A percentile compares a stretch with the other conserved stretches of the same genome.
Conservation (phyloP, 1,284 basidiomycete genomes). For the Tranzscheliella williamsii region DNA sequence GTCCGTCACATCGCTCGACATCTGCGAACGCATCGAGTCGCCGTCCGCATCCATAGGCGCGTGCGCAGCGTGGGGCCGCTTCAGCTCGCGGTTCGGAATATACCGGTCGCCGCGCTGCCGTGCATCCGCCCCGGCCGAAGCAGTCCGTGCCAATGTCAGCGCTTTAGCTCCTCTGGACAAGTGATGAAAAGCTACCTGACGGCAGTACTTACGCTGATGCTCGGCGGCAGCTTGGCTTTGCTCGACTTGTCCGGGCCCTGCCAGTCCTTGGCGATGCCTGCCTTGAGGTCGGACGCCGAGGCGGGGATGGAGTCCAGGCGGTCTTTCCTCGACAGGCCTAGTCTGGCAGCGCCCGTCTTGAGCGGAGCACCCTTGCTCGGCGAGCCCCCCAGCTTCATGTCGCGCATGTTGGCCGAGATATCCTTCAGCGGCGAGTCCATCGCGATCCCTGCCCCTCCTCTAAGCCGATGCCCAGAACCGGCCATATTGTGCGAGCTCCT, state of each 20-base stretch:
- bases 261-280: constrained; percentile 50
- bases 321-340: constrained; percentile 31
- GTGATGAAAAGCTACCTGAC: too few relatives aligned
- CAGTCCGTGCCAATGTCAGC: not conserved
- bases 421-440: constrained; percentile 48
- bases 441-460: not conserved
- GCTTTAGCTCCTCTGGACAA: not conserved
- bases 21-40: constrained; percentile 37
- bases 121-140: too few relatives aligned
- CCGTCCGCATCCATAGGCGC: constrained; percentile 40
- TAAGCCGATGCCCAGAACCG: not conserved
- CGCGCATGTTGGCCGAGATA: constrained; percentile 41
- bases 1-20: constrained; percentile 25
- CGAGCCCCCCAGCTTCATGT: constrained; percentile 19
- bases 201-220: constrained; percentile 34
- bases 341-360: constrained; percentile 10
- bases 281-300: constrained; percentile 21
- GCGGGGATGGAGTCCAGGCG: constrained; percentile 33
- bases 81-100: constrained; percentile 55
- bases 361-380: constrained; percentile 22
- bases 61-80: constrained; percentile 26
- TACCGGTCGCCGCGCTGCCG: constrained; percentile 56
- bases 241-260: constrained; percentile 41
- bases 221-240: constrained; percentile 31
- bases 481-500: not conserved